phyloP scores from a whole-genome alignment of 148 eudicot species.

The Fagopyrum homotropicum region DNA sequence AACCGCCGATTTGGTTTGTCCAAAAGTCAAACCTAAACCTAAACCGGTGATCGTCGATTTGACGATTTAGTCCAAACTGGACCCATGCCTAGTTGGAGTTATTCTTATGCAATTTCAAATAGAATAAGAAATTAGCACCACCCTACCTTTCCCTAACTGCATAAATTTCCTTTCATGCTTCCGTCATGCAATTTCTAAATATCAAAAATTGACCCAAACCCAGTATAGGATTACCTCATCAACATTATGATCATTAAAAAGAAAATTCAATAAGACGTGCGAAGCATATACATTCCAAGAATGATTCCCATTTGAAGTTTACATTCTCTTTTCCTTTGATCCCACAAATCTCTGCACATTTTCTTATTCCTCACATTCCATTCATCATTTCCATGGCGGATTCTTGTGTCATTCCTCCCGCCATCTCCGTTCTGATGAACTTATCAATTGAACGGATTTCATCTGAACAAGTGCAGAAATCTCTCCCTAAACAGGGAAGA shows the following conservation, averaged over 20 bases:
- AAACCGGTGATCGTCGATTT: too few relatives aligned
- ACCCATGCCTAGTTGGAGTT: too few relatives aligned
- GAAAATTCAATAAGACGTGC: neutral
- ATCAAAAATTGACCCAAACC: neutral
- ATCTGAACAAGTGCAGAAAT: neutral
- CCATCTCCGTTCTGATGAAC: slow-evolving; percentile 12
- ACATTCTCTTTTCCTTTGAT: neutral
- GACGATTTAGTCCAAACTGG: too few relatives aligned
- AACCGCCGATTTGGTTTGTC: too few relatives aligned
- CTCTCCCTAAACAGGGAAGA: neutral
- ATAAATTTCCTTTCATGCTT: neutral
- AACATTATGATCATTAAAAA: neutral
- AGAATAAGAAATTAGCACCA: too few relatives aligned
- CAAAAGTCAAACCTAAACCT: too few relatives aligned
- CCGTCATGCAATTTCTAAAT: neutral
- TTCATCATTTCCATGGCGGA: neutral
- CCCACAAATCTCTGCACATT: neutral
- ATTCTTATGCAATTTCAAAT: too few relatives aligned
- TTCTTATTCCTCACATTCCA: neutral
- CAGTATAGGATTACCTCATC: neutral
- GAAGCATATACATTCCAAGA: neutral
- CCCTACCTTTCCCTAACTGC: neutral
- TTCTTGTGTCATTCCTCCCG: slow-evolving; percentile 4
- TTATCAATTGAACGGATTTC: neutral
- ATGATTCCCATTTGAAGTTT: neutral